A percentile compares a stretch with the other conserved stretches of the same genome.
Conservation (phyloP, 177 flowering plant species). For the Vitis hybrid region DNA sequence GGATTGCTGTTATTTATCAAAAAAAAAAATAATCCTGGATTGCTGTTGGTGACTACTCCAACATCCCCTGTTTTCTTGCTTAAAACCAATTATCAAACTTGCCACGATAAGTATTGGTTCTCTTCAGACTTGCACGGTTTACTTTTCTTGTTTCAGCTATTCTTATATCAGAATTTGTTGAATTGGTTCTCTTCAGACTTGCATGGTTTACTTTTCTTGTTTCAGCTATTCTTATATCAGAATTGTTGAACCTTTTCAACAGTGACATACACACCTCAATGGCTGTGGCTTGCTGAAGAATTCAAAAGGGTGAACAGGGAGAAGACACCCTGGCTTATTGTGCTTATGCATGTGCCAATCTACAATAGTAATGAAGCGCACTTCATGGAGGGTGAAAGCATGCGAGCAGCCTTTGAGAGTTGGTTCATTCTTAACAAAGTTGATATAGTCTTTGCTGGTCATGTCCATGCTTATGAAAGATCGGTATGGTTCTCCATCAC, state of each 20-base stretch:
- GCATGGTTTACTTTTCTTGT: background rate
- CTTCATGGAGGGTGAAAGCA: constrained; percentile 91
- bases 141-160: background rate
- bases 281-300: constrained; percentile 68
- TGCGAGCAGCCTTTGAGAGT: constrained; percentile 66
- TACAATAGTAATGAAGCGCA: constrained; percentile 82
- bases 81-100: background rate
- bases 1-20: no score
- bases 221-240: background rate
- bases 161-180: background rate
- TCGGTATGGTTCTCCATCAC: constrained; percentile 47
- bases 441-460: constrained; percentile 86
- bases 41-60: no score
- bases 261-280: constrained; percentile 95
- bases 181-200: background rate
- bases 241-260: constrained; percentile 16
- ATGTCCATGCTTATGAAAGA: constrained; percentile 93
- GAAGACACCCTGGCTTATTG: constrained; percentile 96
- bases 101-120: background rate
- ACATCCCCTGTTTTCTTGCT: no score
- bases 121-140: background rate
- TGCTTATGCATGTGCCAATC: constrained; percentile 83
- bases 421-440: constrained; percentile 76
- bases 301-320: constrained; percentile 71
- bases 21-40: no score